Base-by-base conservation (phyloP, 225 moss, liverwort and hornwort genomes). In the Sphagnum tenellum region DNA sequence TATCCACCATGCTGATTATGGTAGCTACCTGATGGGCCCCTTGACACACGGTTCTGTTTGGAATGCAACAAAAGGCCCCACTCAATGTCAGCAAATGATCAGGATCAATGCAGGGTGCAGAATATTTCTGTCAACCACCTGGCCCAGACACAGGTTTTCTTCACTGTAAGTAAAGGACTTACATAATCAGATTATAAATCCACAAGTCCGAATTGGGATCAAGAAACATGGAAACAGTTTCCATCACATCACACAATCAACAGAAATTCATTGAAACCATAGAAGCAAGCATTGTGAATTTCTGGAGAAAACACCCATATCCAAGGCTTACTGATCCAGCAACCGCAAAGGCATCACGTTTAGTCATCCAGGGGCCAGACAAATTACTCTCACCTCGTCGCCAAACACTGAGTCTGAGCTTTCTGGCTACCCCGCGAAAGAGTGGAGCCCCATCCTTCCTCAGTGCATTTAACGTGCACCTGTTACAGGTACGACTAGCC, bases 381-480 rank as follows among this genome's bases (percentile, higher is more conserved):
- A 89, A 92, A 82, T 86, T 72, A 93, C 93, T 93, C 98, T 98
- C 98, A 98, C 98, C 98, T 98, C 93, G 75, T 81, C 66, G 64
- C 71, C 83, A 89, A 77, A 74, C 74, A 83, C 80, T 79, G 88
- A 73, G 81, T 86, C 81, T 78, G 75, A 89, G 79, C 81, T 93
- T 82, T 90, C 75, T 90, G 93, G 92, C 87, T 90, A 98, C 85
- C 29, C 29, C 29, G 29, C 29, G 29, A 52, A 71, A 81, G 63
- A 81, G 70, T 84, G 84, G 79, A 79, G 94, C 82, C 91, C 86
- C 91, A 88, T 95, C 94, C 91, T 87, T 89, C 89, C 87, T 89
- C 87, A 81, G 91, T 91, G 91, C 91, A 91, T 89, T 91, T 91
- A 64, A 85, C 73, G 89, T 95, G 91, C 94, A 95, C 94, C 94